Base-by-base conservation (phyloP, 2,329 filamentous ascomycete species). In the Ophiostoma pallidulum region DNA sequence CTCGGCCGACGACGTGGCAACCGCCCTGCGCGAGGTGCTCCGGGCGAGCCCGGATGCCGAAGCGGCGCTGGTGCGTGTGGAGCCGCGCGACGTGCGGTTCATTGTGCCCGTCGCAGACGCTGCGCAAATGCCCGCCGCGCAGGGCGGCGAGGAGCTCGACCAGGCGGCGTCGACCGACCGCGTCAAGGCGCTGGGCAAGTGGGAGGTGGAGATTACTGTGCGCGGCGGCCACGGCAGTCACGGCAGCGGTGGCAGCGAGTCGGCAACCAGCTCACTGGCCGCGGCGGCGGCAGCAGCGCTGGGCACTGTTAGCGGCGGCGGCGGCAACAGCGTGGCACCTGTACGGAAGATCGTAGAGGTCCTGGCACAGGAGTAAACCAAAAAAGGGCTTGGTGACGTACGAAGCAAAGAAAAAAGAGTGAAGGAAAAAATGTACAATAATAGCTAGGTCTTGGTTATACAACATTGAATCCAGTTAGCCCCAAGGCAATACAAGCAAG, bases 151-250 rank as follows among this genome's bases (percentile, higher is more conserved):
- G 8, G 20, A 41, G 61, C 53, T n/a, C 32, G 31, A 43, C 62
- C 13, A 28, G n/a, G 59, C 56, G 16, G 57, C 57, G 13, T 59
- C 58, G 28, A 59, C 59, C 42, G 64, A 68, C 54, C 62, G 66
- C 45, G 59, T 71, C 56, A 69, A 69, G 59, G 53, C 57, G 19
- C 58, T 71, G 16, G 69, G 69, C 28, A 59, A 57, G 26, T 71
- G 62, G 55, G 60, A 68, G 50, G 57, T 70, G 2, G 57, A 63
- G 29, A 64, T 71, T 47, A 45, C 54, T 13, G 48, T 61, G 13
- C 62, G 59, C 4, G 58, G 56, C 16, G 47, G 48, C 26, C 26
- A 24, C n/a, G 37, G 38, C 38, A n/a, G n/a, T n/a, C n/a, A n/a
- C n/a, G n/a, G 40, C 47, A 36, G 20, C 41, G 32, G 24, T 18